Evolutionary conservation across 129 eudicot genomes (phyloP).

Genomic region (Flaveria robusta): DNA sequence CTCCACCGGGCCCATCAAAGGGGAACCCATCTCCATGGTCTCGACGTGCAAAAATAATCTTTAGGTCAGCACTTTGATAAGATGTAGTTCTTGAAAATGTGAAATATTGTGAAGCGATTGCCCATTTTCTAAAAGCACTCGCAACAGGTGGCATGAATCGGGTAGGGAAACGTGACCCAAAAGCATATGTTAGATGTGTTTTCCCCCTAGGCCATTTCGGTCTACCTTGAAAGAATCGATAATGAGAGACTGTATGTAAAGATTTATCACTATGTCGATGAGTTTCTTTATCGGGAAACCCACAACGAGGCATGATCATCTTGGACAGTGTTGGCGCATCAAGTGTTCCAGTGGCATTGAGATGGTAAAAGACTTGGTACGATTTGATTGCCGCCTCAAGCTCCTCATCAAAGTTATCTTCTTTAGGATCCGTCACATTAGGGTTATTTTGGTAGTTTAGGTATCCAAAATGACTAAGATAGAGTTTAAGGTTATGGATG

Average conservation of each 20-base stretch:
- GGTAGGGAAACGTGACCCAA: constrained; percentile 28
- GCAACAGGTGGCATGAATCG: constrained; percentile 26
- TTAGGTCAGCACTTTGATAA: constrained; percentile 32
- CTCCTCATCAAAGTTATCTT: constrained; percentile 37
- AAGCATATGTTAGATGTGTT: constrained; percentile 34
- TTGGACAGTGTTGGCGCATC: constrained; percentile 31
- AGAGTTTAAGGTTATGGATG: constrained; percentile 19
- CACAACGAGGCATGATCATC: constrained; percentile 44
- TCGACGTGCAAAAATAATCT: constrained; percentile 31
- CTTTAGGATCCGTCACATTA: background rate
- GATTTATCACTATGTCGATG: constrained; percentile 5
- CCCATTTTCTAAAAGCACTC: constrained; percentile 39
- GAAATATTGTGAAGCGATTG: constrained; percentile 24
- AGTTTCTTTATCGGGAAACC: constrained; percentile 36
- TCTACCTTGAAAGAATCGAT: constrained; percentile 13
- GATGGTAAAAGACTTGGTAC: constrained; percentile 41
- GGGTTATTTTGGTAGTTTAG: constrained; percentile 32
- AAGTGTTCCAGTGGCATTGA: constrained; percentile 35
- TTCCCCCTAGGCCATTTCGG: constrained; percentile 34
- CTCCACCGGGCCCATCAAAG: constrained; percentile 46
- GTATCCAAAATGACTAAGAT: constrained; percentile 42
- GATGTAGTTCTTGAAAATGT: constrained; percentile 34
- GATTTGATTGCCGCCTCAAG: constrained; percentile 39
- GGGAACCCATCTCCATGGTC: constrained; percentile 43
- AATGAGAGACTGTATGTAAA: constrained; percentile 33